These are phyloP conservation scores for Yamadazyma tumulicola DNA, from an alignment of 805 yeast genomes.

Conservation along the genomic window DNA sequence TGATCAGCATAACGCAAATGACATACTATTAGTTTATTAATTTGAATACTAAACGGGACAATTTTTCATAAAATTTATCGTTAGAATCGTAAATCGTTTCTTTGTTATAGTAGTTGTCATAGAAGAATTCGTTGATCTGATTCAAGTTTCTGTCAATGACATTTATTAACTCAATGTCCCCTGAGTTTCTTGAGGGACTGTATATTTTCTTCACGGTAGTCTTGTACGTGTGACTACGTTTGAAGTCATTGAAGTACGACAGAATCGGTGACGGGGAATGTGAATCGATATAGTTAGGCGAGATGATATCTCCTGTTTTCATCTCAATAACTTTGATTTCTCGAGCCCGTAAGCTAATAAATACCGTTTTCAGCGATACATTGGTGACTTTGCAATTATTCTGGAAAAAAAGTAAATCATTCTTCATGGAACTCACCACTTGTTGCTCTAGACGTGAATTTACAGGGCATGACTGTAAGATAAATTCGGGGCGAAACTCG, in stretches of 20 bases:
- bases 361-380: constrained; percentile 35
- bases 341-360: constrained; percentile 42
- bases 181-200: constrained; percentile 30
- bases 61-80: constrained; percentile 16
- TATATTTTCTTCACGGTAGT: constrained; percentile 35
- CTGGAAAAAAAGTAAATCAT: constrained; percentile 44
- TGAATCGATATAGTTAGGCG: constrained; percentile 5
- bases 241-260: constrained; percentile 6
- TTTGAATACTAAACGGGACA: constrained; percentile 15
- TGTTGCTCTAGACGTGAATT: constrained; percentile 48
- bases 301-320: constrained; percentile 21
- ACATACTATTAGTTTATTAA: constrained; percentile 7
- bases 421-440: constrained; percentile 49
- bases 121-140: constrained; percentile 9
- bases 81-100: constrained; percentile 6
- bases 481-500: constrained; percentile 51
- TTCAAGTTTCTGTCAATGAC: constrained; percentile 14
- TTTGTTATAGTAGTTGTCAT: constrained; percentile 1
- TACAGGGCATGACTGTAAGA: constrained; percentile 53
- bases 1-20: too few relatives aligned
- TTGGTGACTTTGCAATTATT: constrained; percentile 29
- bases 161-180: constrained; percentile 26
- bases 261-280: constrained; percentile 7
- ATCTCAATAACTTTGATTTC: constrained; percentile 45
- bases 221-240: constrained; percentile 21